Evolutionary conservation across 2,329 filamentous ascomycete genomes (phyloP).

Genomic region (Lecanosticta acicola): DNA sequence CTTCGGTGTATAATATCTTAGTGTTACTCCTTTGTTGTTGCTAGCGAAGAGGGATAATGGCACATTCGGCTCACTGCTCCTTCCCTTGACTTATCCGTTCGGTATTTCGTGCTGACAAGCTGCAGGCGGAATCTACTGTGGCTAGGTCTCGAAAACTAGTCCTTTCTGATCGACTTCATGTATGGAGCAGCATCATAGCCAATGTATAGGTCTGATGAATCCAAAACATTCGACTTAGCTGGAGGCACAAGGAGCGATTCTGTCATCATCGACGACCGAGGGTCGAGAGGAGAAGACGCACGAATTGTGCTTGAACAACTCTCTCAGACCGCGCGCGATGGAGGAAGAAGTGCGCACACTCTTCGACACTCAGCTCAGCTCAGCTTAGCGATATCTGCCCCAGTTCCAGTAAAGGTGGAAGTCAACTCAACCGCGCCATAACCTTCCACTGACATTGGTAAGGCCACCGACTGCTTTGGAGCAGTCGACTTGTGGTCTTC

Average conservation of each 20-base stretch:
- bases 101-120: not conserved
- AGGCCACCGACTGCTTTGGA: constrained; percentile 61
- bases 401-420: constrained; percentile 47
- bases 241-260: constrained; percentile 59
- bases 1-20: not conserved
- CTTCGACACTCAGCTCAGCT: constrained; percentile 51
- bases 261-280: constrained; percentile 73
- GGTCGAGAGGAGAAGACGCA: constrained; percentile 60
- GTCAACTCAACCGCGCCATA: not conserved
- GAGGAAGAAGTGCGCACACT: constrained; percentile 51
- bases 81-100: not conserved
- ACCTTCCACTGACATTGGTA: not conserved
- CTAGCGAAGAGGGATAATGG: not conserved
- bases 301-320: constrained; percentile 63
- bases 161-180: no score
- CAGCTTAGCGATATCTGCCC: constrained; percentile 58
- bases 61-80: not conserved
- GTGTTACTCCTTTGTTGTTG: not conserved
- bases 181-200: no score
- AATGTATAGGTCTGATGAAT: no score
- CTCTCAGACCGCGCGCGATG: constrained; percentile 50
- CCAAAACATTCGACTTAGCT: constrained; percentile 56
- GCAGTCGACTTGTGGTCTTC: constrained; percentile 70
- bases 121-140: no score
- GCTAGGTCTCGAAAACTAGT: no score